phyloP scores from a whole-genome alignment of 1,139 yeast genomes.

The Debaryomyces nepalensis region DNA sequence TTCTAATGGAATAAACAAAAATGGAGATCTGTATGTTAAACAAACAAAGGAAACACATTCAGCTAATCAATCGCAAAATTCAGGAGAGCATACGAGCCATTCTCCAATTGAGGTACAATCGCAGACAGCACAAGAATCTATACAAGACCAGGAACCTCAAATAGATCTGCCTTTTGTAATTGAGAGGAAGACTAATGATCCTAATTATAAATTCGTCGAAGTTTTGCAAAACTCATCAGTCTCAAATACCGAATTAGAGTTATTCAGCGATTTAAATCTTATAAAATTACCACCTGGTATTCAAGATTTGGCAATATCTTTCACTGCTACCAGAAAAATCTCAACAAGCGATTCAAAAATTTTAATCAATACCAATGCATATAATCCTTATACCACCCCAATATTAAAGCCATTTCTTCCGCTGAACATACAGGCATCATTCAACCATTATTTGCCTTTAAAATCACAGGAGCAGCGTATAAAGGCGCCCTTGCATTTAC shows the following conservation, averaged over 20 bases:
- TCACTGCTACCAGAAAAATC: constrained; percentile 46
- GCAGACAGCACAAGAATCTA: not conserved
- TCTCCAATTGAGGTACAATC: constrained; percentile 8
- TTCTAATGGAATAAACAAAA: constrained; percentile 9
- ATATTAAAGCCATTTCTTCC: constrained; percentile 48
- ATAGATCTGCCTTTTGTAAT: constrained; percentile 4
- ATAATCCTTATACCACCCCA: constrained; percentile 37
- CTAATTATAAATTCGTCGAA: constrained; percentile 28
- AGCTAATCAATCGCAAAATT: constrained; percentile 1
- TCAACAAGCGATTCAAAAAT: constrained; percentile 28
- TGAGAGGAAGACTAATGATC: constrained; percentile 16
- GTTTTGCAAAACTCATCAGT: constrained; percentile 39
- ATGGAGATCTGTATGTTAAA: constrained; percentile 7
- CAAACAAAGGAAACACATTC: constrained; percentile 1
- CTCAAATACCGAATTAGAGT: constrained; percentile 35
- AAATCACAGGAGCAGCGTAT: constrained; percentile 19
- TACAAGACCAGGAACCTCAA: not conserved
- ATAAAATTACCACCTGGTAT: constrained; percentile 71
- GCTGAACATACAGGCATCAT: constrained; percentile 31
- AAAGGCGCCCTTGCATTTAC: constrained; percentile 43
- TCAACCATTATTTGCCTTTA: constrained; percentile 19
- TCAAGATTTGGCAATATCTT: constrained; percentile 63
- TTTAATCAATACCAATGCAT: constrained; percentile 29
- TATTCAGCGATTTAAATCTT: constrained; percentile 47
- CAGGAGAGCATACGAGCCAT: not conserved